phyloP scores from a whole-genome alignment of 1,284 basidiomycete species.

The Irpex sp. region DNA sequence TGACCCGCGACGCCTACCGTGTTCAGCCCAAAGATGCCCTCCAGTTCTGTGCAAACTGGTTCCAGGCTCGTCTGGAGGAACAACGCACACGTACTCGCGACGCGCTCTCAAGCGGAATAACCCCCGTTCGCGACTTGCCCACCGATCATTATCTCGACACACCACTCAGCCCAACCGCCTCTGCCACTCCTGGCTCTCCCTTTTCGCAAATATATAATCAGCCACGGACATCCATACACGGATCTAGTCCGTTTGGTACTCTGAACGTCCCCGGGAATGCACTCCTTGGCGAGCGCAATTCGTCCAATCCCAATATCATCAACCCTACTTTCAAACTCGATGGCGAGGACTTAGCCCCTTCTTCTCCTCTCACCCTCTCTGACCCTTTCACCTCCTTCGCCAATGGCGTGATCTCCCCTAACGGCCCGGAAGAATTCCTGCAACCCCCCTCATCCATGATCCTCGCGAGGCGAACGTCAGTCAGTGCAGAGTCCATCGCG shows the following conservation, averaged over 20 bases:
- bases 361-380: constrained; percentile 55
- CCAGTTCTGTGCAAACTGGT: constrained; percentile 97
- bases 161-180: constrained; percentile 36
- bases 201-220: constrained; percentile 44
- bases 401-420: constrained; percentile 35
- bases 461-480: constrained; percentile 88
- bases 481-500: constrained; percentile 95
- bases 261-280: constrained; percentile 77
- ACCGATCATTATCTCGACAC: constrained; percentile 58
- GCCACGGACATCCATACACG: constrained; percentile 44
- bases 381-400: constrained; percentile 42
- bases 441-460: constrained; percentile 72
- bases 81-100: constrained; percentile 73
- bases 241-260: constrained; percentile 65
- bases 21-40: constrained; percentile 87
- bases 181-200: constrained; percentile 37
- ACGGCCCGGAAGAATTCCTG: constrained; percentile 53
- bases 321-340: constrained; percentile 54
- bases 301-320: constrained; percentile 18
- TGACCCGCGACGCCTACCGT: constrained; percentile 83
- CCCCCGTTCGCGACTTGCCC: constrained; percentile 49
- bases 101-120: constrained; percentile 47
- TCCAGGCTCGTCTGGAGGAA: constrained; percentile 83
- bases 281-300: constrained; percentile 44
- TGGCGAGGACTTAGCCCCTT: constrained; percentile 55